These are phyloP conservation scores for Chrysopogon serrulatus DNA, from an alignment of 176 grass and related monocot genomes.

Conservation along the genomic window DNA sequence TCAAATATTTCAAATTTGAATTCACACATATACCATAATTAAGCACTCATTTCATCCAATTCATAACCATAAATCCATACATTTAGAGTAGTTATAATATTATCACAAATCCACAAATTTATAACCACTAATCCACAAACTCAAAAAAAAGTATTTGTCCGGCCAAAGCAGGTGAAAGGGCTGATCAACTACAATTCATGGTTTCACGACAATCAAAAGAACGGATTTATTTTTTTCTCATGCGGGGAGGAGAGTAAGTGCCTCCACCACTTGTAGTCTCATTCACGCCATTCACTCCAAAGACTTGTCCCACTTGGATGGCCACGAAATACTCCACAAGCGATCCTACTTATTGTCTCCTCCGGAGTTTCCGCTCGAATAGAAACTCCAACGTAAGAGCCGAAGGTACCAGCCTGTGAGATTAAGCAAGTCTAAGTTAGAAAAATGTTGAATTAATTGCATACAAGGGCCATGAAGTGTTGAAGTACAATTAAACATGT, in stretches of 20 bases:
- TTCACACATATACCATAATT: not conserved
- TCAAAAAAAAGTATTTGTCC: accelerated
- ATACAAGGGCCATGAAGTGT: no score
- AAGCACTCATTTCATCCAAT: no score
- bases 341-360: not conserved
- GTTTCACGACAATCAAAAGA: not conserved
- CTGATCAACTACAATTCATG: not conserved
- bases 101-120: not conserved
- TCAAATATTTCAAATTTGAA: no score
- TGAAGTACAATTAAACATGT: no score
- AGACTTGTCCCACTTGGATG: not conserved
- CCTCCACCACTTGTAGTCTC: not conserved
- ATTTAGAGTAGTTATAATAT: not conserved
- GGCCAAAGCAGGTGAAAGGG: no score
- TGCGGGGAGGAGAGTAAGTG: not conserved
- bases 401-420: not conserved
- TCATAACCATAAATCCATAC: not conserved
- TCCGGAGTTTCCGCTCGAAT: not conserved
- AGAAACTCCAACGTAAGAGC: no score
- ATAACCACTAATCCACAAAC: not conserved
- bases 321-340: not conserved
- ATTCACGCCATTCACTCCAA: not conserved
- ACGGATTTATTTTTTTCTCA: not conserved
- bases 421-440: no score
- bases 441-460: no score